Percentiles rank a stretch among this genome's conserved stretches.
These are phyloP conservation scores for Alternaria alternata DNA, from an alignment of 2,329 filamentous ascomycete species.

Conservation along the genomic window DNA sequence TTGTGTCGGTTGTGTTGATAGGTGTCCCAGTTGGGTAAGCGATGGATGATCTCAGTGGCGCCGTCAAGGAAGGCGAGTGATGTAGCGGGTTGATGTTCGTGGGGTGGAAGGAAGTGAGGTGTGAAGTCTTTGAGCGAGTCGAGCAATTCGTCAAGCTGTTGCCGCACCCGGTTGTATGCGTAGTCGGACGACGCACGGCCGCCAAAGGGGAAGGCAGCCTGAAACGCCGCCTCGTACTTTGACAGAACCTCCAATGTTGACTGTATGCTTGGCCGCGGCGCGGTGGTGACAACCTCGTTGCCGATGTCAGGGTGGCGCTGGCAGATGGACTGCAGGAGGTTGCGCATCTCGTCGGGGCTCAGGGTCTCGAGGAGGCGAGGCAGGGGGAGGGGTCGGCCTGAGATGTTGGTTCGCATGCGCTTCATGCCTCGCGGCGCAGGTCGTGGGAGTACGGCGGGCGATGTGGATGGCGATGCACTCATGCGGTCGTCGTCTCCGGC, in stretches of 20 bases:
- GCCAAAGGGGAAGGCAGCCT: slow-evolving; percentile 82
- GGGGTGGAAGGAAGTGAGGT: slow-evolving; percentile 91
- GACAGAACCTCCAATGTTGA: slow-evolving; percentile 81
- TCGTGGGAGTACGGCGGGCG: slow-evolving; percentile 76
- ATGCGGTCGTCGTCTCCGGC: slow-evolving; percentile 78
- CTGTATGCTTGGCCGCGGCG: slow-evolving; percentile 84
- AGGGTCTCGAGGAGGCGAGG: slow-evolving; percentile 92
- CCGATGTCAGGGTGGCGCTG: slow-evolving; percentile 86
- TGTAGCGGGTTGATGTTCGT: slow-evolving; percentile 81
- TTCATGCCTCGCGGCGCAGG: slow-evolving; percentile 66
- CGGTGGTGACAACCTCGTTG: slow-evolving; percentile 81
- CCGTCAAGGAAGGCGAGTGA: slow-evolving; percentile 89
- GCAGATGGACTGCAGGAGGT: slow-evolving; percentile 88
- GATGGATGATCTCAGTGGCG: slow-evolving; percentile 88
- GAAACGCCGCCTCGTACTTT: slow-evolving; percentile 81
- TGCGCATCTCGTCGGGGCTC: slow-evolving; percentile 82
- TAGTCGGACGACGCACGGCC: slow-evolving; percentile 89
- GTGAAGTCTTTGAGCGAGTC: slow-evolving; percentile 94
- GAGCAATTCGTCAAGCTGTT: slow-evolving; percentile 79
- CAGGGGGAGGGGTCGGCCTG: slow-evolving; percentile 70
- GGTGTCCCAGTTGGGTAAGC: slow-evolving; percentile 88
- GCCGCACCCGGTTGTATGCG: slow-evolving; percentile 90
- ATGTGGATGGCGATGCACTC: slow-evolving; percentile 85
- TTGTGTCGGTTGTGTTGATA: slow-evolving; percentile 91
- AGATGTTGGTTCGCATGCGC: slow-evolving; percentile 72